These are phyloP conservation scores for Fusarium piperis DNA, from an alignment of 2,329 filamentous ascomycete genomes.

Conservation along the genomic window DNA sequence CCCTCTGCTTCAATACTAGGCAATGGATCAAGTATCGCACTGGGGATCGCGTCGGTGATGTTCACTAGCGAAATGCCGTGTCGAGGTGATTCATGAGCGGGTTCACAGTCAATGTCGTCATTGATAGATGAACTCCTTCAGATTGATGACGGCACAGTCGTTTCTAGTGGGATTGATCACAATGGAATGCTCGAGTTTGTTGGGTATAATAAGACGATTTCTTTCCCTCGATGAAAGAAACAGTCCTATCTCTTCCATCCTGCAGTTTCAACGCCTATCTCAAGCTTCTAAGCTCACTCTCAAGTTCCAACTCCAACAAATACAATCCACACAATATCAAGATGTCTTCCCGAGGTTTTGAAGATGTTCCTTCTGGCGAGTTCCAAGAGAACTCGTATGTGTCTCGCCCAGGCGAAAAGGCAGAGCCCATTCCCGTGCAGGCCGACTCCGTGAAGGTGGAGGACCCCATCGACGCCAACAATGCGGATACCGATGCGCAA, in stretches of 20 bases:
- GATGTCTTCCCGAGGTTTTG: constrained; percentile 29
- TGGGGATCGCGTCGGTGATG: constrained; percentile 16
- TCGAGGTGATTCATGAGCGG: constrained; percentile 35
- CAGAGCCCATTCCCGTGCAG: constrained; percentile 32
- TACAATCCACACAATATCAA: neutral
- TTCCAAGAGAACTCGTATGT: constrained; percentile 29
- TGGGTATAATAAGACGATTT: constrained; percentile 29
- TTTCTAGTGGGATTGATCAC: neutral
- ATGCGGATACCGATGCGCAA: constrained; percentile 29
- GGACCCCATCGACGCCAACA: constrained; percentile 20
- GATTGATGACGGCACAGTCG: constrained; percentile 20
- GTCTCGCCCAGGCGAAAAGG: constrained; percentile 31
- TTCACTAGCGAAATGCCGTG: constrained; percentile 12
- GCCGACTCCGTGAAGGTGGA: constrained; percentile 30
- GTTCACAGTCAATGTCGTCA: constrained; percentile 36
- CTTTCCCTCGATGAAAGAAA: neutral
- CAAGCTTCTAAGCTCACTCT: neutral
- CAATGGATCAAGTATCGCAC: neutral
- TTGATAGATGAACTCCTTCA: constrained; percentile 18
- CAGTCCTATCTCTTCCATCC: neutral
- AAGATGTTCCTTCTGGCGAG: constrained; percentile 19
- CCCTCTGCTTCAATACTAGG: neutral
- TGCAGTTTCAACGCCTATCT: neutral
- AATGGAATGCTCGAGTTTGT: neutral
- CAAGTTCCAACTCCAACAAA: neutral